Conservation (phyloP, 1,139 yeast species). For the Pichia sp. region DNA sequence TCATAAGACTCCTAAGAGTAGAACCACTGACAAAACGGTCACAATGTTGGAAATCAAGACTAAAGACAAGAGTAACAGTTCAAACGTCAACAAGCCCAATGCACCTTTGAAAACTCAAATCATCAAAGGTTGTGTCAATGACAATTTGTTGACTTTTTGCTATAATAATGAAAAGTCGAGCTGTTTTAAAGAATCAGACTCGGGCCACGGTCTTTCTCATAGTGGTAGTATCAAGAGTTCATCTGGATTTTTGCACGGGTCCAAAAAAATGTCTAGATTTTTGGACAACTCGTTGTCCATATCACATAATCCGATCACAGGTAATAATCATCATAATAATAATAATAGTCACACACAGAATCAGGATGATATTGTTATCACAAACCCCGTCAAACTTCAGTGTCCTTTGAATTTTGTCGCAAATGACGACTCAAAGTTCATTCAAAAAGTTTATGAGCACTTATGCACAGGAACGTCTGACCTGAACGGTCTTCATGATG, state of each 20-base stretch:
- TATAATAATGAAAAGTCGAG: constrained; percentile 35
- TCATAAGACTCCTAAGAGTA: constrained; percentile 43
- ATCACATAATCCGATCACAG: background rate
- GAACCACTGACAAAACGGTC: constrained; percentile 48
- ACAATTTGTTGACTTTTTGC: constrained; percentile 57
- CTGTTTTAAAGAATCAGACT: background rate
- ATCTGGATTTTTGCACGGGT: constrained; percentile 13
- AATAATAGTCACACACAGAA: background rate
- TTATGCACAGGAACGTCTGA: constrained; percentile 24
- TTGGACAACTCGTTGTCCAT: constrained; percentile 14
- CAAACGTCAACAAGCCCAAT: constrained; percentile 26
- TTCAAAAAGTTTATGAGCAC: constrained; percentile 27
- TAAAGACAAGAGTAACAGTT: constrained; percentile 26
- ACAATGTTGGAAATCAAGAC: constrained; percentile 63
- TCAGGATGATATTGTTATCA: constrained; percentile 28
- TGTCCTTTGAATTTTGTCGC: constrained; percentile 32
- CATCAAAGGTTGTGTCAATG: constrained; percentile 53
- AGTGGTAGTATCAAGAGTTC: constrained; percentile 18
- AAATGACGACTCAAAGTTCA: constrained; percentile 28
- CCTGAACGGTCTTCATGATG: constrained; percentile 24
- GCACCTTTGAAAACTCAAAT: constrained; percentile 56
- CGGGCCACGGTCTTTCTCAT: background rate
- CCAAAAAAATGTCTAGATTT: constrained; percentile 20
- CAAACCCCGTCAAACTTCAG: constrained; percentile 33
- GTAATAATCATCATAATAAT: background rate